Conservation (phyloP, 176 grass and related monocot genomes). For the Alloteropsis semialata region DNA sequence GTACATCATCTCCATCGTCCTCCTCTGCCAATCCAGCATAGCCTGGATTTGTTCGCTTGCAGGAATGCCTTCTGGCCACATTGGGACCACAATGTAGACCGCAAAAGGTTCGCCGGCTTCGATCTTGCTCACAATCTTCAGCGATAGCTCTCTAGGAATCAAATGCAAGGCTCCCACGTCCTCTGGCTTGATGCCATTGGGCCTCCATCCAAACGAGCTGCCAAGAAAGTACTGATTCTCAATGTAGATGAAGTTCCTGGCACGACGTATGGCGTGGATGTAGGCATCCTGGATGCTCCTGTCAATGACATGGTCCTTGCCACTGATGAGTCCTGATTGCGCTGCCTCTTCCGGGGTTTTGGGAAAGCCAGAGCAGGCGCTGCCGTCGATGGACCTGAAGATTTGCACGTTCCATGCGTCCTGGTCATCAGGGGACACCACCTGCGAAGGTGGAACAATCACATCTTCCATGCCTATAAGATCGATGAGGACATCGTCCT, state of each 20-base stretch:
- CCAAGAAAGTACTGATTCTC: too few species aligned
- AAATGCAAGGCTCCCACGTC: too few species aligned
- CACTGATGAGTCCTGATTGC: neutral
- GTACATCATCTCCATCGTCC: neutral
- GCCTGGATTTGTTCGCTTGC: neutral
- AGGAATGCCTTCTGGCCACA: too few species aligned
- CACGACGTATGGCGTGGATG: too few species aligned
- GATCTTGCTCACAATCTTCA: neutral
- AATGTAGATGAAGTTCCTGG: too few species aligned
- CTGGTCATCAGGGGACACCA: rapidly evolving
- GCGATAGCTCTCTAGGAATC: neutral
- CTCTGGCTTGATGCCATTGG: too few species aligned
- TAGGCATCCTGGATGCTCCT: too few species aligned
- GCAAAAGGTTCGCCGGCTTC: neutral
- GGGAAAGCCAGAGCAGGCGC: neutral
- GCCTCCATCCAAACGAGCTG: too few species aligned
- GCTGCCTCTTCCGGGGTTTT: neutral
- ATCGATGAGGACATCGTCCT: neutral
- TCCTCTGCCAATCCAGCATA: neutral
- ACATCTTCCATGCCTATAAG: neutral
- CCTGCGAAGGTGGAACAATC: neutral
- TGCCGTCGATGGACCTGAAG: neutral
- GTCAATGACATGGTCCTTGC: too few species aligned
- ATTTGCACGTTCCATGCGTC: neutral
- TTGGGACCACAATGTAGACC: too few species aligned